Base-by-base conservation (phyloP, 768 basidiomycete genomes). In the Mycena alexandri region DNA sequence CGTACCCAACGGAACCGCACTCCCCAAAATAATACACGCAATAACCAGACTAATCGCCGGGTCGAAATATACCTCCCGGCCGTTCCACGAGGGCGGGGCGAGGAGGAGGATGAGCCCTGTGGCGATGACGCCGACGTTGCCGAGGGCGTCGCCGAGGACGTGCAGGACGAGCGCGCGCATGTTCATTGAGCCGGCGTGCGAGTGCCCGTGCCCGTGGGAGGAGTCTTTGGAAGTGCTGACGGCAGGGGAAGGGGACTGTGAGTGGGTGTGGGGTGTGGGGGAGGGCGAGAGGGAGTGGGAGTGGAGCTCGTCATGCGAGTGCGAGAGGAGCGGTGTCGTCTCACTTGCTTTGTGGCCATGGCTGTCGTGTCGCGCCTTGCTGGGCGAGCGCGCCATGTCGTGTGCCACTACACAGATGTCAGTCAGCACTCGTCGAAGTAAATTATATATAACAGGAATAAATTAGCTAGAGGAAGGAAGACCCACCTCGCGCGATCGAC, bases 81-180 rank as follows among this genome's bases (percentile, higher is more conserved):
- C 55, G 55, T 14, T 10, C 55, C 55, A 56, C 17, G 55, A 44
- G 4, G 24, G 24, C 42, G 55, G 55, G 6, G 55, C 55, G 24
- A 24, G 21, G 16, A 56, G 41, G 75, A 99, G 98, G 75, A 99
- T 83, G 13, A 99, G 87, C 63, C 98, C 98, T 5, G 96, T 94
- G 41, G 92, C 90, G 66, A 99, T 98, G 68, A 99, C 98, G 58
- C 98, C 98, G 68, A n/a, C n/a, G n/a, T n/a, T n/a, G n/a, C n/a
- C n/a, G n/a, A n/a, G n/a, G n/a, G n/a, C n/a, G n/a, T n/a, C n/a
- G n/a, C n/a, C n/a, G n/a, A n/a, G n/a, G n/a, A 99, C 98, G 78
- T 99, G 98, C 33, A 99, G 80, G 36, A 99, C 83, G 1, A 99
- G 85, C 34, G 96, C 98, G n/a, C 84, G 92, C 96, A 99, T 98